A percentile compares a stretch with the other conserved stretches of the same genome.
Conservation (phyloP, 1,284 basidiomycete species). For the Ceratobasidium sp. region DNA sequence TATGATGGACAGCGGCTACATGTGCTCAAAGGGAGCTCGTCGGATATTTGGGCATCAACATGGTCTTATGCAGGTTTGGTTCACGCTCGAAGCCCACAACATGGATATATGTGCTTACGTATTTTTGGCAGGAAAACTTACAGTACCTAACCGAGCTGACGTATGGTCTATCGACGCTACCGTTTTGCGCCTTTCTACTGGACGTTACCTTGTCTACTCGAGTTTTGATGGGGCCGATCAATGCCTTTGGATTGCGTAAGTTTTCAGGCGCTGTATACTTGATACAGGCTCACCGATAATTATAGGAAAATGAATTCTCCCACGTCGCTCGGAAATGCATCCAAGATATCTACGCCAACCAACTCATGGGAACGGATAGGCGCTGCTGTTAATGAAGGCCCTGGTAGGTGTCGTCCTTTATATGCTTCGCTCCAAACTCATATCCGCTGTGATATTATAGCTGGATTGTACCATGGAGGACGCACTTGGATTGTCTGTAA, state of each 20-base stretch:
- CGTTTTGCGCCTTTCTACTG: slow-evolving; percentile 54
- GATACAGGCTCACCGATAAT: neutral
- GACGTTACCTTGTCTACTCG: slow-evolving; percentile 59
- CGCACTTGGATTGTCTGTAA: slow-evolving; percentile 46
- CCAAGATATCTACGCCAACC: slow-evolving; percentile 60
- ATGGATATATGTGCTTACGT: neutral
- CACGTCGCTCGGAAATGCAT: slow-evolving; percentile 58
- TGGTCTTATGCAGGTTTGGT: slow-evolving; percentile 38
- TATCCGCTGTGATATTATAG: neutral
- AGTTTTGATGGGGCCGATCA: slow-evolving; percentile 59
- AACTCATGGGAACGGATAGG: slow-evolving; percentile 46
- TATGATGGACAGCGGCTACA: slow-evolving; percentile 60
- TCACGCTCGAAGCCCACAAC: neutral
- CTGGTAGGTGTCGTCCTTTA: slow-evolving; percentile 30
- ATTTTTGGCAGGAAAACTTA: slow-evolving; percentile 46
- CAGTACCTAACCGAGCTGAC: slow-evolving; percentile 57
- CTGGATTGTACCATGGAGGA: slow-evolving; percentile 36
- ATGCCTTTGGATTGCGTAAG: slow-evolving; percentile 59
- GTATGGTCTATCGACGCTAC: slow-evolving; percentile 61
- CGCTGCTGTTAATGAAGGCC: slow-evolving; percentile 43
- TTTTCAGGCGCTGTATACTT: neutral
- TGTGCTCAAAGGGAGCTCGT: slow-evolving; percentile 59
- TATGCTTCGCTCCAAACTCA: no score
- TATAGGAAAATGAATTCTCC: slow-evolving; percentile 57
- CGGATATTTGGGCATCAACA: slow-evolving; percentile 58